Evolutionary conservation across 345 rosid species (phyloP).

Genomic region (Linum usitatissimum): DNA sequence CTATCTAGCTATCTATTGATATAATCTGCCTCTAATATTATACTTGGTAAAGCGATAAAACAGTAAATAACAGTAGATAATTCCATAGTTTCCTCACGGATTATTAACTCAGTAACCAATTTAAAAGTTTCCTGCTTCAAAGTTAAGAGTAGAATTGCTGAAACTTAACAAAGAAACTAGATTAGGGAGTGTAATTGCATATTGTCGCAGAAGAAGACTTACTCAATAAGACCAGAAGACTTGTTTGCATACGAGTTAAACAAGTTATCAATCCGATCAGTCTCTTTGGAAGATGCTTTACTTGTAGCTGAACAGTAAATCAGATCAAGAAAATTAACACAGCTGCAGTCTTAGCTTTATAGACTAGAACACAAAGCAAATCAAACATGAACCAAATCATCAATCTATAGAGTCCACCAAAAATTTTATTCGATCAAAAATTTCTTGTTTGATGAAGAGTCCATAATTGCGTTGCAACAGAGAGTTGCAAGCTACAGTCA

Average conservation of each 20-base stretch:
- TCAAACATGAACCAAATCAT: not conserved
- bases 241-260: constrained; percentile 55
- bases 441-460: not conserved
- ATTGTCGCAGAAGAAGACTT: constrained; percentile 26
- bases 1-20: not conserved
- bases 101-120: not conserved
- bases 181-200: constrained; percentile 4
- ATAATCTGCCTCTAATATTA: too few relatives aligned
- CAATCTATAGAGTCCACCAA: not conserved
- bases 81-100: not conserved
- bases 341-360: constrained; percentile 3
- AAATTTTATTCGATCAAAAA: not conserved
- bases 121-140: not conserved
- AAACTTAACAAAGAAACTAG: not conserved
- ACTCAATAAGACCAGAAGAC: constrained; percentile 81
- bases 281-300: constrained; percentile 80
- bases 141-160: not conserved
- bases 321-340: not conserved
- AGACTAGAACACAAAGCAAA: not conserved
- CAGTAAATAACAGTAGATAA: not conserved
- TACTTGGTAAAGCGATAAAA: too few relatives aligned
- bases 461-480: not conserved
- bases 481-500: not conserved
- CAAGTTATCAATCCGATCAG: constrained; percentile 79
- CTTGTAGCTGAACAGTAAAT: constrained; percentile 46